Percentiles rank a stretch among this genome's conserved stretches.
Evolutionary conservation across 2,329 filamentous ascomycete species (phyloP).

Genomic region (Chrysoporthe puriensis): DNA sequence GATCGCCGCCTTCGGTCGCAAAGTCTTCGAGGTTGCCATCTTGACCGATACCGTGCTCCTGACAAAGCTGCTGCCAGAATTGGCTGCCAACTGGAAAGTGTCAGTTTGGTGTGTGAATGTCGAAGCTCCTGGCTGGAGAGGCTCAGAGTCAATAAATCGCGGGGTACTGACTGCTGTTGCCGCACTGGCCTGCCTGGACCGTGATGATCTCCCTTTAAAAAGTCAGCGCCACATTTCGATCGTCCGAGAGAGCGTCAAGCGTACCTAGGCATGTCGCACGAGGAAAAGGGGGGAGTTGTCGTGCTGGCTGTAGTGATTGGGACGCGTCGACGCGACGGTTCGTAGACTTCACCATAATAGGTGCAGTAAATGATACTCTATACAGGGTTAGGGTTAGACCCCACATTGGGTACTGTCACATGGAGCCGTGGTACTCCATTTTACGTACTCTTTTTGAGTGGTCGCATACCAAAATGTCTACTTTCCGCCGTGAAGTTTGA

Average conservation of each 20-base stretch:
- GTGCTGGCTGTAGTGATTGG: background rate
- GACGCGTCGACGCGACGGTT: slow-evolving; percentile 19
- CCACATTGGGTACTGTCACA: background rate
- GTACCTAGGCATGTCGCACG: slow-evolving; percentile 41
- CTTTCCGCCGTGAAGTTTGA: background rate
- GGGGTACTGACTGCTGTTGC: slow-evolving; percentile 86
- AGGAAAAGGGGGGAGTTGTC: slow-evolving; percentile 11
- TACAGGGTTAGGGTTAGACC: slow-evolving; percentile 5
- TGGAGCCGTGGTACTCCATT: too few relatives aligned
- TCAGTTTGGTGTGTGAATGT: slow-evolving; percentile 37
- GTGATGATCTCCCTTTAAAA: slow-evolving; percentile 91
- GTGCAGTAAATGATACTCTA: background rate
- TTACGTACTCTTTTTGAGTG: background rate
- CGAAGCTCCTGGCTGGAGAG: slow-evolving; percentile 32
- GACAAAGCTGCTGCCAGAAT: slow-evolving; percentile 98
- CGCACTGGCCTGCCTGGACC: slow-evolving; percentile 97
- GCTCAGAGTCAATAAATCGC: slow-evolving; percentile 6
- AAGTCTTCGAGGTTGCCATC: slow-evolving; percentile 98
- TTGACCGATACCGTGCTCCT: slow-evolving; percentile 96
- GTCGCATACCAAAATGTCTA: background rate
- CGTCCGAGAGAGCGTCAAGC: background rate
- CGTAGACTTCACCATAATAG: too few relatives aligned
- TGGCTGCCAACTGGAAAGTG: slow-evolving; percentile 78
- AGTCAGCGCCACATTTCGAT: slow-evolving; percentile 24
- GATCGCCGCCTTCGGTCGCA: slow-evolving; percentile 94